Evolutionary conservation across 2,329 filamentous ascomycete species (phyloP).

Genomic region (Aspergillus niger): DNA sequence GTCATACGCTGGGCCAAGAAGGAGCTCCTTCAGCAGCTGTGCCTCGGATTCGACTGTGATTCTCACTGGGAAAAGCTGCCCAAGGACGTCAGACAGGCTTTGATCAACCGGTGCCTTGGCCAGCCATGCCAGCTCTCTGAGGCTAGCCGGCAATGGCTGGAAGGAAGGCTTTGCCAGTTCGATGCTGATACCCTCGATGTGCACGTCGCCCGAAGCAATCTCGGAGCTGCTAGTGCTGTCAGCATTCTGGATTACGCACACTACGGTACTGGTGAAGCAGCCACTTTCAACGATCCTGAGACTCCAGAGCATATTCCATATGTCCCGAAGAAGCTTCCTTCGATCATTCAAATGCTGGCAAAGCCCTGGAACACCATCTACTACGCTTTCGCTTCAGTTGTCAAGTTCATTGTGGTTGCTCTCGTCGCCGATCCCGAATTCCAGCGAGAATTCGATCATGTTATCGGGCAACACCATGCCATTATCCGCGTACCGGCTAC

Average conservation of each 20-base stretch:
- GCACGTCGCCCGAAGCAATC: slow-evolving; percentile 53
- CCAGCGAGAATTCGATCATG: slow-evolving; percentile 53
- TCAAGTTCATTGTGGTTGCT: slow-evolving; percentile 54
- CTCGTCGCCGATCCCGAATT: slow-evolving; percentile 56
- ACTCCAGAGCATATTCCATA: slow-evolving; percentile 33
- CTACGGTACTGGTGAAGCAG: slow-evolving; percentile 30
- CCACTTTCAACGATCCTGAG: slow-evolving; percentile 27
- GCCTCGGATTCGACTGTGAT: slow-evolving; percentile 53
- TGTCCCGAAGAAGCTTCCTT: slow-evolving; percentile 27
- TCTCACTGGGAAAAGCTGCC: slow-evolving; percentile 56
- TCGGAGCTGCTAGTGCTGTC: slow-evolving; percentile 45
- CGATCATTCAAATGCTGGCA: slow-evolving; percentile 29
- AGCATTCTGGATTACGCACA: slow-evolving; percentile 36
- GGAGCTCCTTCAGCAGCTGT: slow-evolving; percentile 51
- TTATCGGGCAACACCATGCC: slow-evolving; percentile 39
- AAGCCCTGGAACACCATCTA: slow-evolving; percentile 45
- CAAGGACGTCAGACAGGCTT: slow-evolving; percentile 47
- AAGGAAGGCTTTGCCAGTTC: slow-evolving; percentile 41
- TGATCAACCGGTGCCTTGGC: slow-evolving; percentile 51
- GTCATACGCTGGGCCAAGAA: slow-evolving; percentile 46
- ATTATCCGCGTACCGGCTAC: slow-evolving; percentile 41
- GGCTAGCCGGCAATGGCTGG: slow-evolving; percentile 48
- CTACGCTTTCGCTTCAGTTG: slow-evolving; percentile 44
- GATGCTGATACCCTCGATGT: slow-evolving; percentile 41
- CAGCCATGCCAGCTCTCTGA: slow-evolving; percentile 44